phyloP scores from a whole-genome alignment of 441 rosid species.

The Adansonia gregorii region DNA sequence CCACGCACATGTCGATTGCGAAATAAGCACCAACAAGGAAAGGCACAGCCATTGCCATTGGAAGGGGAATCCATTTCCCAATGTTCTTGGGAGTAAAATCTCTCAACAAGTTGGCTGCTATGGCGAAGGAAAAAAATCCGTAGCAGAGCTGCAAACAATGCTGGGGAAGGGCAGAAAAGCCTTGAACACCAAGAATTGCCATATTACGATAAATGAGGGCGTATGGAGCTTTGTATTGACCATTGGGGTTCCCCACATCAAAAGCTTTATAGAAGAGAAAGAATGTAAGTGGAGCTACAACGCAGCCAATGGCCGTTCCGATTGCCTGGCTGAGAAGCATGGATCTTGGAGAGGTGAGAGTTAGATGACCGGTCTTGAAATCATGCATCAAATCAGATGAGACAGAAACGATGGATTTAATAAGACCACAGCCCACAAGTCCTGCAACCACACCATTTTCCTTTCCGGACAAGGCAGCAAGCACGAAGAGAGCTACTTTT shows the following conservation, averaged over 20 bases:
- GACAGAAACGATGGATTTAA: constrained; percentile 79
- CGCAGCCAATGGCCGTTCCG: constrained; percentile 83
- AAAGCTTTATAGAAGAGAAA: constrained; percentile 85
- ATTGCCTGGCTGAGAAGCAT: constrained; percentile 86
- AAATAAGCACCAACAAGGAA: constrained; percentile 89
- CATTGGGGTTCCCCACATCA: constrained; percentile 81
- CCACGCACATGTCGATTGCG: constrained; percentile 88
- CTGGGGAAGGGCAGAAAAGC: constrained; percentile 81
- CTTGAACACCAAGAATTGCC: constrained; percentile 91
- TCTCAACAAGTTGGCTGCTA: constrained; percentile 57
- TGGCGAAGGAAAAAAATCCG: constrained; percentile 74
- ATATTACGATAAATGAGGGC: constrained; percentile 84
- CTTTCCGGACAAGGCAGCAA: constrained; percentile 71
- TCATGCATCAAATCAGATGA: constrained; percentile 96
- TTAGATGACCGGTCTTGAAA: constrained; percentile 86
- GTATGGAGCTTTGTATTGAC: constrained; percentile 92
- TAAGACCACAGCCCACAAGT: constrained; percentile 86
- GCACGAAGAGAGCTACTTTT: constrained; percentile 81
- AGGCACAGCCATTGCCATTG: constrained; percentile 99
- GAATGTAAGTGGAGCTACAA: constrained; percentile 83
- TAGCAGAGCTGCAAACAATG: constrained; percentile 86
- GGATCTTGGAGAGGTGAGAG: constrained; percentile 84
- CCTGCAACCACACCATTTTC: constrained; percentile 76
- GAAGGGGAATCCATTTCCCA: constrained; percentile 79
- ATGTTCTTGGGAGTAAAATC: constrained; percentile 51